phyloP scores from a whole-genome alignment of 306 rosid species.

The Fagus crenata region DNA sequence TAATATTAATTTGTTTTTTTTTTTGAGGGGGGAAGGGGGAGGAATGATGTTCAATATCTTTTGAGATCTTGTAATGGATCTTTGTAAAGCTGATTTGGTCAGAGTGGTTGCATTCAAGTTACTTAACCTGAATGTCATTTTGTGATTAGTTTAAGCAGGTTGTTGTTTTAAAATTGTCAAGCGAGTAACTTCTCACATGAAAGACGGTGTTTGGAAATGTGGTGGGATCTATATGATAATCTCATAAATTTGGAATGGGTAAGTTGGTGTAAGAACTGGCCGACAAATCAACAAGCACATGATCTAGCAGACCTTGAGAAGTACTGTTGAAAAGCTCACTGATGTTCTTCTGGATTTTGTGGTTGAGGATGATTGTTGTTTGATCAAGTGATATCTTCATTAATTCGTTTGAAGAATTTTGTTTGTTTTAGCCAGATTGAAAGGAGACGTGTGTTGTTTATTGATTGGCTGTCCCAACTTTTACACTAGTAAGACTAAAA shows the following conservation, averaged over 20 bases:
- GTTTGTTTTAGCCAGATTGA: constrained; percentile 16
- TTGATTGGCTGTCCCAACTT: constrained; percentile 24
- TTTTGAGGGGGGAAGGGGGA: constrained; percentile 8
- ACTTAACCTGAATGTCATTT: constrained; percentile 40
- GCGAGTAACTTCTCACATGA: constrained; percentile 25
- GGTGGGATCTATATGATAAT: constrained; percentile 13
- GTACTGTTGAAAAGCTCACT: constrained; percentile 9
- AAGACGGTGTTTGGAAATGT: constrained; percentile 39
- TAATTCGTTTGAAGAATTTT: constrained; percentile 25
- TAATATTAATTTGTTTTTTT: constrained; percentile 35
- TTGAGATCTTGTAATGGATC: constrained; percentile 46
- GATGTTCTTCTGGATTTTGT: constrained; percentile 33
- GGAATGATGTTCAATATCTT: constrained; percentile 52
- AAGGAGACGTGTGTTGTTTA: constrained; percentile 16
- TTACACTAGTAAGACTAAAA: constrained; percentile 21
- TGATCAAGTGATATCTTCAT: constrained; percentile 12
- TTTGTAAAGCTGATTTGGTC: constrained; percentile 42
- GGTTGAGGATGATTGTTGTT: constrained; percentile 32
- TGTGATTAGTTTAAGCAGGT: constrained; percentile 43
- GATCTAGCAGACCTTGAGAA: constrained; percentile 18
- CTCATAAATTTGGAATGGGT: constrained; percentile 25
- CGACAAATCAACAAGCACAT: constrained; percentile 17
- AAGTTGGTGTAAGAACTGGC: constrained; percentile 28
- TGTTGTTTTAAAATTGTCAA: constrained; percentile 37
- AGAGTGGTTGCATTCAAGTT: constrained; percentile 41